Evolutionary conservation across 2,329 filamentous ascomycete genomes (phyloP).

Genomic region (Phialophora chinensis): DNA sequence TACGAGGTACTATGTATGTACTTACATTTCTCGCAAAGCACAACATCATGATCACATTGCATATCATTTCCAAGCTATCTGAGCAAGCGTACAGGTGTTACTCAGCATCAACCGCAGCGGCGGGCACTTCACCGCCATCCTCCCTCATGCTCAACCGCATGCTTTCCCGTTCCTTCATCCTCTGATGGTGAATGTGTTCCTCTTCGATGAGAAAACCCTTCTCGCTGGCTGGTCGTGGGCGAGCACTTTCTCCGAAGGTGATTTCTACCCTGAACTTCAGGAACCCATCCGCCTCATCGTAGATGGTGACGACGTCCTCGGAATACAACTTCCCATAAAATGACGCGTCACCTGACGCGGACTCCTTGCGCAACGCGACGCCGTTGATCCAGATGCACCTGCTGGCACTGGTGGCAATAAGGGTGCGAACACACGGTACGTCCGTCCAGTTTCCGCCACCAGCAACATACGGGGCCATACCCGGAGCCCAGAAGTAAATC

Average conservation of each 20-base stretch:
- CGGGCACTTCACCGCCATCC: slow-evolving; percentile 19
- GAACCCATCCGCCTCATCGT: slow-evolving; percentile 55
- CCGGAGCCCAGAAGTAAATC: slow-evolving; percentile 74
- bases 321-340: slow-evolving; percentile 73
- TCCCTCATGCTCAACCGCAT: slow-evolving; percentile 29
- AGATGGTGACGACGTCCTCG: slow-evolving; percentile 78
- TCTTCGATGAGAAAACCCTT: slow-evolving; percentile 50
- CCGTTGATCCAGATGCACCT: slow-evolving; percentile 79
- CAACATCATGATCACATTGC: slow-evolving; percentile 5
- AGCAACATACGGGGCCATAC: slow-evolving; percentile 65
- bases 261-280: slow-evolving; percentile 55
- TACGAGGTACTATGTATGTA: neutral
- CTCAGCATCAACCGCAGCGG: slow-evolving; percentile 1
- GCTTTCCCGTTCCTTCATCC: slow-evolving; percentile 35
- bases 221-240: slow-evolving; percentile 49
- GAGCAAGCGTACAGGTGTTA: neutral
- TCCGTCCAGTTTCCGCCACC: slow-evolving; percentile 62
- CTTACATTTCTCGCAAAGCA: slow-evolving; percentile 1
- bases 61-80: slow-evolving; percentile 12
- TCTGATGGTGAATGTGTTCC: slow-evolving; percentile 44
- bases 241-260: slow-evolving; percentile 53
- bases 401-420: slow-evolving; percentile 80
- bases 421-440: slow-evolving; percentile 65
- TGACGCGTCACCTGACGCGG: slow-evolving; percentile 57
- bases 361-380: slow-evolving; percentile 64